Percentiles rank a stretch among this genome's conserved stretches.
Evolutionary conservation across 331 rosid genomes (phyloP).

Genomic region (Cydonia oblonga): DNA sequence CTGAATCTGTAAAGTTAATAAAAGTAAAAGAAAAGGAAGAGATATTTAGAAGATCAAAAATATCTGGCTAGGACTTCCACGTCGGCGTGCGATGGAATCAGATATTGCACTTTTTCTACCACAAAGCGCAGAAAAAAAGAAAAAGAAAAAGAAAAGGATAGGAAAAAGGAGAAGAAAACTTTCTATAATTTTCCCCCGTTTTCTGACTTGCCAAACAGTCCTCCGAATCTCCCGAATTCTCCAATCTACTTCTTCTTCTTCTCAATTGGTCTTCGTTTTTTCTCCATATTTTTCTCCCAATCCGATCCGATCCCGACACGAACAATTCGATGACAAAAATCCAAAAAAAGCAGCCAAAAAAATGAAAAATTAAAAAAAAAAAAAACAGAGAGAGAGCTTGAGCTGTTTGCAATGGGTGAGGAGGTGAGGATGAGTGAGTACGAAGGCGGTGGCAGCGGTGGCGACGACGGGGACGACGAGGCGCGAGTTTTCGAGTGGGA

Average conservation of each 20-base stretch:
- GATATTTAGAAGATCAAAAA: slow-evolving; percentile 52
- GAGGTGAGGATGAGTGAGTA: slow-evolving; percentile 53
- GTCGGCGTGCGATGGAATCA: slow-evolving; percentile 42
- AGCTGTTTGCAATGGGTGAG: slow-evolving; percentile 50
- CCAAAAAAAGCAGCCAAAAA: background rate
- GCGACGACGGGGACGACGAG: slow-evolving; percentile 18
- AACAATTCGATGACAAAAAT: background rate
- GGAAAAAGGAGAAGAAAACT: background rate
- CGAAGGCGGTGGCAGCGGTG: slow-evolving; percentile 14
- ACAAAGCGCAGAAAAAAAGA: background rate
- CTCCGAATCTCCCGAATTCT: slow-evolving; percentile 39
- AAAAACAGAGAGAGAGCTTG: background rate
- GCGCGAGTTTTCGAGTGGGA: slow-evolving; percentile 69
- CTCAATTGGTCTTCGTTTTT: background rate
- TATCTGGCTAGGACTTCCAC: slow-evolving; percentile 54
- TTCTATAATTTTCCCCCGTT: background rate
- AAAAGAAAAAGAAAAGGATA: background rate
- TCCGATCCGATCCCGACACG: slow-evolving; percentile 18
- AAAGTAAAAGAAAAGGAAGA: background rate
- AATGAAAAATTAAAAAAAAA: background rate
- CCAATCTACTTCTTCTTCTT: background rate
- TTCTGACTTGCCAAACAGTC: slow-evolving; percentile 23
- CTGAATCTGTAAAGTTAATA: background rate
- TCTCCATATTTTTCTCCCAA: slow-evolving; percentile 6
- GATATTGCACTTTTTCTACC: slow-evolving; percentile 52